phyloP scores from a whole-genome alignment of 1,284 basidiomycete species.

The Coniferiporia weirii region DNA sequence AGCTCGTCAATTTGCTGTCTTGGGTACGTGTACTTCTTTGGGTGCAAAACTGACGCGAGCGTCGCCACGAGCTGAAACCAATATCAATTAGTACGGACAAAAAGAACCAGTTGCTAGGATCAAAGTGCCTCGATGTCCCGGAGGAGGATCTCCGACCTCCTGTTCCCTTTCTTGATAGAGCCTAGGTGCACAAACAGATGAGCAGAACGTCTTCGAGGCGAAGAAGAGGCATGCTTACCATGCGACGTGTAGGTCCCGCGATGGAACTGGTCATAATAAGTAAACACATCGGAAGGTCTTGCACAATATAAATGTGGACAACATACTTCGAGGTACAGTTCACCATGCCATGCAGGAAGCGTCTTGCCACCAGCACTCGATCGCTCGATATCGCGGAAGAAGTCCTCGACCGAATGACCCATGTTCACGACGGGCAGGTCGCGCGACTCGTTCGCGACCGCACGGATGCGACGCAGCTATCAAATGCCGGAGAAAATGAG shows the following conservation, averaged over 20 bases:
- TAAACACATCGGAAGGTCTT: neutral
- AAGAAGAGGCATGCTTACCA: slow-evolving; percentile 34
- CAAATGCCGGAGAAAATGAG: slow-evolving; percentile 2
- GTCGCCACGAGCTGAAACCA: slow-evolving; percentile 64
- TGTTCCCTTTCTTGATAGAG: slow-evolving; percentile 94
- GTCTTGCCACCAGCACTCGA: slow-evolving; percentile 64
- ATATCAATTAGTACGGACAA: slow-evolving; percentile 1
- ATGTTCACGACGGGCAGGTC: slow-evolving; percentile 83
- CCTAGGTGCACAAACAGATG: slow-evolving; percentile 35
- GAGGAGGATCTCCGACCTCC: slow-evolving; percentile 88
- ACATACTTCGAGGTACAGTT: slow-evolving; percentile 87
- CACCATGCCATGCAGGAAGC: slow-evolving; percentile 87
- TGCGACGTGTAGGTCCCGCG: slow-evolving; percentile 87
- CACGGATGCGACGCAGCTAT: slow-evolving; percentile 84
- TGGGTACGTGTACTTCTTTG: slow-evolving; percentile 70
- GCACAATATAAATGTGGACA: neutral
- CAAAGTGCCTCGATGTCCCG: slow-evolving; percentile 85
- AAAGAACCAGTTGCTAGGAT: neutral
- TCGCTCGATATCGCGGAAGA: slow-evolving; percentile 76
- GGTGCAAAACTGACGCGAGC: slow-evolving; percentile 70
- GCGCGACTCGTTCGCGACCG: slow-evolving; percentile 68
- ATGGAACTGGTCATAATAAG: slow-evolving; percentile 65
- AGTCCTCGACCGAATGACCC: slow-evolving; percentile 83
- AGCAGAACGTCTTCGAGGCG: neutral
- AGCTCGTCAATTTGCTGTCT: slow-evolving; percentile 75